These are phyloP conservation scores for Podaxis sp. DNA, from an alignment of 768 basidiomycete species.

Conservation along the genomic window DNA sequence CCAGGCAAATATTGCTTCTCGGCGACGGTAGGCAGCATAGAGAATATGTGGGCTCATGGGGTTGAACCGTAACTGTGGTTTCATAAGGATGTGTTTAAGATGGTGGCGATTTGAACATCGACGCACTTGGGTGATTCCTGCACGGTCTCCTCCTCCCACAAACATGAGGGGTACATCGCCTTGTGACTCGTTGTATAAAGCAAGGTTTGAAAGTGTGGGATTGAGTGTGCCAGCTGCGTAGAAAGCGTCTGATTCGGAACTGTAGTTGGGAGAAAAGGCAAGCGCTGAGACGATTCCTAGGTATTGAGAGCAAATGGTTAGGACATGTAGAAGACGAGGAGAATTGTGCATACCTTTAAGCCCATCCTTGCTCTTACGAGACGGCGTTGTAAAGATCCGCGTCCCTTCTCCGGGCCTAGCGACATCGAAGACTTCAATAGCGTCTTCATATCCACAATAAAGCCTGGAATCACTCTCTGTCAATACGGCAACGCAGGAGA, in stretches of 20 bases:
- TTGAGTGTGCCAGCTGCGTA: conserved; percentile 82
- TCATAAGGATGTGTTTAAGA: background rate
- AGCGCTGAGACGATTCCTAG: conserved; percentile 85
- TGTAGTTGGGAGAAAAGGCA: conserved; percentile 67
- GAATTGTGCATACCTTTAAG: conserved; percentile 66
- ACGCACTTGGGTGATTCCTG: conserved; percentile 56
- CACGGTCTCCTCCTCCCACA: conserved; percentile 53
- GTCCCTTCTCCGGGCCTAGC: conserved; percentile 70
- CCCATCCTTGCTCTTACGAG: conserved; percentile 79
- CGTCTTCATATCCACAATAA: conserved; percentile 85
- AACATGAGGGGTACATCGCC: conserved; percentile 57
- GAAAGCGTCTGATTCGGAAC: conserved; percentile 44
- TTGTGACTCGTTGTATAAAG: conserved; percentile 63
- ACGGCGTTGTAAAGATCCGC: conserved; percentile 67
- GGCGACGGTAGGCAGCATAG: conserved; percentile 77
- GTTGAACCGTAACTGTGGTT: conserved; percentile 56
- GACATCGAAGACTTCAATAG: conserved; percentile 85
- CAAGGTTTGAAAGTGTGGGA: conserved; percentile 56
- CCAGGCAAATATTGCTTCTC: conserved; percentile 67
- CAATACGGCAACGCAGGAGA: background rate
- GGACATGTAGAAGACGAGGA: background rate
- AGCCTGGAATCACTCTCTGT: conserved; percentile 43
- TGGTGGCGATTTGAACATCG: background rate
- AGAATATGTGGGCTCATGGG: conserved; percentile 68
- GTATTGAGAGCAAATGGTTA: background rate